These are phyloP conservation scores for Globisporangium carolinianum DNA, from an alignment of 352 stramenopile genomes.

Conservation along the genomic window DNA sequence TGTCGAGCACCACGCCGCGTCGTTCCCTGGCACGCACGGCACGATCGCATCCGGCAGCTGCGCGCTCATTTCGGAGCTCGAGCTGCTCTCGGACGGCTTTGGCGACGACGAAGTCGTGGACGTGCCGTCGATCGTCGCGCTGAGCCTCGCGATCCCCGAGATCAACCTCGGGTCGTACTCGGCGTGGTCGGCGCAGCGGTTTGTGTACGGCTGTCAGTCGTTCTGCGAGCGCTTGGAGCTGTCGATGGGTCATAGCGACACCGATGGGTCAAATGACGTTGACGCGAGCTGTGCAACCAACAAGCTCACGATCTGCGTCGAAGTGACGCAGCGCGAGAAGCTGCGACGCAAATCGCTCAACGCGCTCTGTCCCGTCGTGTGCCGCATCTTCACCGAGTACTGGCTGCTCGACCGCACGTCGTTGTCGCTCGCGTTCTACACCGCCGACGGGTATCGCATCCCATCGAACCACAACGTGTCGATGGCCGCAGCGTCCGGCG, in stretches of 20 bases:
- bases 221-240: constrained; percentile 69
- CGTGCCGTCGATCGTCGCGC: constrained; percentile 53
- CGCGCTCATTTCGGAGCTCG: constrained; percentile 55
- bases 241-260: constrained; percentile 23
- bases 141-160: constrained; percentile 64
- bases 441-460: constrained; percentile 50
- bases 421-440: constrained; percentile 65
- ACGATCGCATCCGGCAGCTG: constrained; percentile 48
- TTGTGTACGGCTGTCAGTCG: constrained; percentile 63
- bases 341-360: constrained; percentile 33
- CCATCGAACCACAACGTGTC: constrained; percentile 28
- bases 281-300: constrained; percentile 20
- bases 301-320: constrained; percentile 56
- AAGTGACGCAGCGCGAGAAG: constrained; percentile 49
- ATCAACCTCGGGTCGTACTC: constrained; percentile 54
- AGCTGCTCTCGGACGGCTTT: constrained; percentile 51
- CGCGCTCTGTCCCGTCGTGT: constrained; percentile 49
- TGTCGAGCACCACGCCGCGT: constrained; percentile 57
- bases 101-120: constrained; percentile 25
- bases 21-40: constrained; percentile 53
- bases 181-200: constrained; percentile 39
- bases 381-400: constrained; percentile 74
- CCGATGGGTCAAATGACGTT: constrained; percentile 21
- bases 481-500: too few relatives aligned
- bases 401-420: constrained; percentile 81